Evolutionary conservation across 1,139 yeast species (phyloP), one percentile per base, ranked within the genome.

Genomic region (Candida neerlandica): DNA sequence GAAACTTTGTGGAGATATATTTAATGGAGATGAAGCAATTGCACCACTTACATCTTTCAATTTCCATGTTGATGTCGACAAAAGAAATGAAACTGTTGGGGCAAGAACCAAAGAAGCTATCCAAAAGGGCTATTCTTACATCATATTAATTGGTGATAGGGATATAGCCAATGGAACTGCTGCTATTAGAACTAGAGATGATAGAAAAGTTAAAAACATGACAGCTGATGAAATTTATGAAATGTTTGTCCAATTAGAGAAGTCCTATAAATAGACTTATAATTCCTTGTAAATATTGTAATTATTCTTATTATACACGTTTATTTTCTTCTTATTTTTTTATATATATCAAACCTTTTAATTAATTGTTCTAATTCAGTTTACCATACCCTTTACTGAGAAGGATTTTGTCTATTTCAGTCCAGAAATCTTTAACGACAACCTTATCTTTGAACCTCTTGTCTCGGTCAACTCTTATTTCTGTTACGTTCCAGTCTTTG

Each of bases 401-500:
- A 68, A 87, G 75, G 46, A 82, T 78, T 63, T 75, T 84, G 57
- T 87, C 94, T 49, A 87, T 67, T 34, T 80, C 80, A 42, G 83
- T 85, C 99, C 99, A 94, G 59, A 94, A 82, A 51, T 81, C 81
- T 62, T 89, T 90, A 30, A 86, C 87, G 23, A 89, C 86, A 76
- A 92, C 96, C 53, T 90, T 81, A 66, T 94, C 99, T 61, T 88
- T 84, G 70, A 92, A 94, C 58, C 99, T 77, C 63, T 85, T 88
- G 46, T 81, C 85, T 59, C 96, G 84, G 62, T 94, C 98, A 11
- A 95, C 77, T 46, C 80, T 81, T 48, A 92, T 80, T 44, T 83
- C 83, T 54, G 83, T 82, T 9, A 94, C 96, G 64, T 94, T 94
- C 99, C 99, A 94, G 50, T 86, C 88, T 53, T 80, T 78, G 39